Evolutionary conservation across 1,284 basidiomycete genomes (phyloP).

Genomic region (Phellinidium pouzarii): DNA sequence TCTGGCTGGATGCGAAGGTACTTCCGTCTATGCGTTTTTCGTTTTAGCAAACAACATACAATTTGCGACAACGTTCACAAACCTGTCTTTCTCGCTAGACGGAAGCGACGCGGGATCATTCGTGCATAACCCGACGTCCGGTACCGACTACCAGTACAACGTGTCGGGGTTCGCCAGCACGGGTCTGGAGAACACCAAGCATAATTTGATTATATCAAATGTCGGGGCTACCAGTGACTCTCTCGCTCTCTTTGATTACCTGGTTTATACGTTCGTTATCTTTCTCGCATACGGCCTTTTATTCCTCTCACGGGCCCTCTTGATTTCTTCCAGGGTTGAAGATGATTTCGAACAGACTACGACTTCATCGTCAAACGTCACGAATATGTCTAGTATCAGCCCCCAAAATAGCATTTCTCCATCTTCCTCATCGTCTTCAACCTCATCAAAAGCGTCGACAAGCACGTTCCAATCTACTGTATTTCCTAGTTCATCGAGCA

Average conservation of each 20-base stretch:
- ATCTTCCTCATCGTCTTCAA: no score
- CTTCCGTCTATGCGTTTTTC: slow-evolving; percentile 11
- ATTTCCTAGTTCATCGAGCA: no score
- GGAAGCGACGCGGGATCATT: slow-evolving; percentile 10
- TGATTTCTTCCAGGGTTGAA: background rate
- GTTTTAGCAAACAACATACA: slow-evolving; percentile 1
- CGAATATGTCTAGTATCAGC: no score
- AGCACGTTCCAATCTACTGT: no score
- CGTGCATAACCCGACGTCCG: slow-evolving; percentile 1
- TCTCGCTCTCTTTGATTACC: slow-evolving; percentile 17
- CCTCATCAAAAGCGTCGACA: no score
- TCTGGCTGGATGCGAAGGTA: background rate
- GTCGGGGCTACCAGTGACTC: background rate
- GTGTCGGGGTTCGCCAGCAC: background rate
- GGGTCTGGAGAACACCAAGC: background rate
- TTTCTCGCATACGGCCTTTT: background rate
- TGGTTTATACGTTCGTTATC: slow-evolving; percentile 16
- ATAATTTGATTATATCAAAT: slow-evolving; percentile 3
- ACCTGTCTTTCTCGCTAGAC: slow-evolving; percentile 12
- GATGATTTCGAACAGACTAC: background rate
- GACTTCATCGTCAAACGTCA: background rate
- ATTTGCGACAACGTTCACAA: background rate
- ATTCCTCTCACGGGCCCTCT: background rate
- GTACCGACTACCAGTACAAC: slow-evolving; percentile 14
- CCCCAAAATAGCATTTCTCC: no score